phyloP scores from a whole-genome alignment of 345 rosid genomes.

The Brassica juncea region DNA sequence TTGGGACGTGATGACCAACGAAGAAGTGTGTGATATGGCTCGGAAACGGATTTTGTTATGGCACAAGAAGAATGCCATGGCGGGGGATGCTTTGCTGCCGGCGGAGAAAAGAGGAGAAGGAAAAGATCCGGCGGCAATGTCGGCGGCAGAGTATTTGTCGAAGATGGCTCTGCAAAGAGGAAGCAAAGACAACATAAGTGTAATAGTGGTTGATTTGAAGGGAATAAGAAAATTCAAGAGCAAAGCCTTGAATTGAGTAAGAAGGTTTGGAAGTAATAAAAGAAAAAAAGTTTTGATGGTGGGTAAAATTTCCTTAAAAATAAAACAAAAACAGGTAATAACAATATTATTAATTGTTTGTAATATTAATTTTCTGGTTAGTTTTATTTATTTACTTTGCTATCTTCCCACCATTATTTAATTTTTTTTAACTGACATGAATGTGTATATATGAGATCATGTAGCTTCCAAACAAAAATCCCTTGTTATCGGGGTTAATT shows the following conservation, averaged over 20 bases:
- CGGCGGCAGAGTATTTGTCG: constrained; percentile 69
- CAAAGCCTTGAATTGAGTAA: constrained; percentile 32
- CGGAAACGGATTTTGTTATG: constrained; percentile 60
- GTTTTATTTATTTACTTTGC: neutral
- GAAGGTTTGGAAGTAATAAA: constrained; percentile 27
- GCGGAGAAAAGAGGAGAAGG: constrained; percentile 46
- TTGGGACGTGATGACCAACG: constrained; percentile 76
- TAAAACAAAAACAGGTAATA: constrained; percentile 16
- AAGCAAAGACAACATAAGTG: constrained; percentile 82
- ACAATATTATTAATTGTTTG: constrained; percentile 30
- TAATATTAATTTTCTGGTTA: constrained; percentile 24
- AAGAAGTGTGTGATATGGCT: constrained; percentile 68
- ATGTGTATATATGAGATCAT: constrained; percentile 25
- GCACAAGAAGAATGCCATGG: constrained; percentile 54
- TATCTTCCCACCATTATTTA: constrained; percentile 28
- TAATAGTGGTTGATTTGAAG: constrained; percentile 70
- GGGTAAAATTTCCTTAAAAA: constrained; percentile 12
- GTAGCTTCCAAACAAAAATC: constrained; percentile 25
- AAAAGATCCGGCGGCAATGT: constrained; percentile 66
- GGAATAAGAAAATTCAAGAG: constrained; percentile 62
- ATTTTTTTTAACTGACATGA: constrained; percentile 24
- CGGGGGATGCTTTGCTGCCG: constrained; percentile 35
- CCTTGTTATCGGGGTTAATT: constrained; percentile 29
- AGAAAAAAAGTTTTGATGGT: constrained; percentile 32
- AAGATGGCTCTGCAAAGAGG: constrained; percentile 72